Base-by-base conservation (phyloP, 2,329 filamentous ascomycete species). In the Tympanopsis confertula region DNA sequence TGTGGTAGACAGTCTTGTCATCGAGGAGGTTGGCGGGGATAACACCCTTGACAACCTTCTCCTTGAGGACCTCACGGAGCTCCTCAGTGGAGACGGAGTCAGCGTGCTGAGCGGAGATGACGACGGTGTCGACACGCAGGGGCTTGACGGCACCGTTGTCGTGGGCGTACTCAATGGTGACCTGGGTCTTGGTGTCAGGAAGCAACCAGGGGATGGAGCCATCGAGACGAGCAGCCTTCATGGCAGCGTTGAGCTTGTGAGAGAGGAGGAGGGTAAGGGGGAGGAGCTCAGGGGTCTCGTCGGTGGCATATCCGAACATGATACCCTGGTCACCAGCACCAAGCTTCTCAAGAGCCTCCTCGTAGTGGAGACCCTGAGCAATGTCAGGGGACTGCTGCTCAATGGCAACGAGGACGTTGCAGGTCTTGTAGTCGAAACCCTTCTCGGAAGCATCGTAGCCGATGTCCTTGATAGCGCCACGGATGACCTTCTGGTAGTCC, bases 361-460 rank as follows among this genome's bases (percentile, higher is more conserved):
- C 91, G 65, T 94, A 94, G 75, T 96, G 86, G 41, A 98, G 86
- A 75, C 91, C 91, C 71, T 96, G 91, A 52, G 91, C 91, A 58
- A 98, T 98, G 66, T 98, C 91, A 56, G 89, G 85, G 43, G 89
- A 96, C 71, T 98, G 91, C 71, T 98, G 79, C 81, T 98, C 91
- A 65, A 98, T 95, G 68, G 89, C 91, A 55, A 96, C 88, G 53
- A 96, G 80, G 58, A 98, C 78, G 73, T 95, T 96, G 74, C 84
- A 89, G 52, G 91, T 98, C 82, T 96, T 96, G 86, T 95, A 94
- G 73, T 98, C 91, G 68, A 98, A 98, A 46, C 91, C 91, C 81
- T 98, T 98, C 55, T 76, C 73, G 40, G 91, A 96, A 66, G 83
- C 78, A 69, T 98, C 91, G 69, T 96, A 98, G 55, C 91, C 91